Evolutionary conservation across 768 basidiomycete species (phyloP).

Genomic region (Kwoniella newhampshirensis): DNA sequence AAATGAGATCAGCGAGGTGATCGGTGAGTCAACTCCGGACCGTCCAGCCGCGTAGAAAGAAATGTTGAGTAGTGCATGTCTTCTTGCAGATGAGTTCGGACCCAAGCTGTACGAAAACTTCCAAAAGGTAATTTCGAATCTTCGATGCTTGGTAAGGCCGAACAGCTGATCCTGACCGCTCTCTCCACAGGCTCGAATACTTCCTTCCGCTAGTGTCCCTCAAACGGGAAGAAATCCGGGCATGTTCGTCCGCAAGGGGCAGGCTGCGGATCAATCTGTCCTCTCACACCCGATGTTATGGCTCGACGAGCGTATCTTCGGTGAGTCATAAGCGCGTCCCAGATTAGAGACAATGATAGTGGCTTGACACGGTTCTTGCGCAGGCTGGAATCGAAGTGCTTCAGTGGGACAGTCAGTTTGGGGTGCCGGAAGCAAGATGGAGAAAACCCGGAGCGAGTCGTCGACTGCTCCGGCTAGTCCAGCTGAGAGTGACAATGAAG

Average conservation of each 20-base stretch:
- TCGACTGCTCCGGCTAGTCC: constrained; percentile 68
- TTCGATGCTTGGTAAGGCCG: constrained; percentile 14
- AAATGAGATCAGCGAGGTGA: constrained; percentile 71
- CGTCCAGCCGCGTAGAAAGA: no score
- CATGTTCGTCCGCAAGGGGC: constrained; percentile 73
- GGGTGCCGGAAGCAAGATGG: constrained; percentile 60
- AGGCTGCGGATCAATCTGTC: constrained; percentile 55
- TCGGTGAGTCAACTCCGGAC: constrained; percentile 41
- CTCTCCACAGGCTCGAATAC: constrained; percentile 65
- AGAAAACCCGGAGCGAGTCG: constrained; percentile 55
- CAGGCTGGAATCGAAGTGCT: constrained; percentile 71
- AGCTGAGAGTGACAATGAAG: constrained; percentile 76
- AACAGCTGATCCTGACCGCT: constrained; percentile 7
- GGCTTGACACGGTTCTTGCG: not conserved
- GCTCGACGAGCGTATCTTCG: constrained; percentile 91
- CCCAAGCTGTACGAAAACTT: constrained; percentile 85
- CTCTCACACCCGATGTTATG: constrained; percentile 91
- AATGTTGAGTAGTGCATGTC: not conserved
- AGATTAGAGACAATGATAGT: not conserved
- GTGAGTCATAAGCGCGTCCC: constrained; percentile 50
- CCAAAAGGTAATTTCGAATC: constrained; percentile 61
- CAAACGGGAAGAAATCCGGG: constrained; percentile 74
- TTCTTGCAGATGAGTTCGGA: constrained; percentile 75
- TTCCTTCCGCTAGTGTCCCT: constrained; percentile 81
- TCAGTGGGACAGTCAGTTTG: constrained; percentile 81